phyloP scores from a whole-genome alignment of 257 asterid species.

The Solanum corneliomulleri region DNA sequence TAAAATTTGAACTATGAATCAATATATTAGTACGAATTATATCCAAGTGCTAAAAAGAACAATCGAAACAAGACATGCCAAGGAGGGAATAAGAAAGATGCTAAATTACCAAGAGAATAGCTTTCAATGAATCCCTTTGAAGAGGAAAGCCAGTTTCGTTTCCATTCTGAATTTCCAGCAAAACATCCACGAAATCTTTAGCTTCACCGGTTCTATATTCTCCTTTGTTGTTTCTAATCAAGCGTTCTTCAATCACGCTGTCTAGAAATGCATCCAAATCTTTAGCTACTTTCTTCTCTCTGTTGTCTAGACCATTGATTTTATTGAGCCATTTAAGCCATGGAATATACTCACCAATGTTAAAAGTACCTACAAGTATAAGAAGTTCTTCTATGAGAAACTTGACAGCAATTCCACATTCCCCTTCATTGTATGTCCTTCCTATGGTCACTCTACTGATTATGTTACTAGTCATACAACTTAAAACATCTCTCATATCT shows the following conservation, averaged over 20 bases:
- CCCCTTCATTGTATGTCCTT: constrained; percentile 17
- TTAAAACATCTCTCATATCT: constrained; percentile 17
- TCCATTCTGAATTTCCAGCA: neutral
- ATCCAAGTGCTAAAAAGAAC: neutral
- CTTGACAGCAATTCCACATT: constrained; percentile 16
- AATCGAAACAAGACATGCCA: neutral
- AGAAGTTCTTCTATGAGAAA: neutral
- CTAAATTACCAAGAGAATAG: neutral
- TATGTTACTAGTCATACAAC: constrained; percentile 14
- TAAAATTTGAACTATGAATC: no score
- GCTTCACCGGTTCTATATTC: neutral
- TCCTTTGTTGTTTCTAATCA: neutral
- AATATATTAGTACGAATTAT: neutral
- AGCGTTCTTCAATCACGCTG: neutral
- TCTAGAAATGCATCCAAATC: neutral
- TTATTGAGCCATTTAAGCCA: neutral
- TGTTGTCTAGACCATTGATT: neutral
- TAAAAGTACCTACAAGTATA: neutral
- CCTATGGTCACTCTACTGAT: constrained; percentile 35
- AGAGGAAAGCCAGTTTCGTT: neutral
- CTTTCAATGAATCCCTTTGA: neutral
- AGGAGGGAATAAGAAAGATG: neutral
- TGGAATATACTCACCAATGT: constrained; percentile 1
- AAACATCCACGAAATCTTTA: neutral
- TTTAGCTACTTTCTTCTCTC: neutral